phyloP scores from a whole-genome alignment of 2,329 filamentous ascomycete genomes.

The Leptographium wingfieldii region DNA sequence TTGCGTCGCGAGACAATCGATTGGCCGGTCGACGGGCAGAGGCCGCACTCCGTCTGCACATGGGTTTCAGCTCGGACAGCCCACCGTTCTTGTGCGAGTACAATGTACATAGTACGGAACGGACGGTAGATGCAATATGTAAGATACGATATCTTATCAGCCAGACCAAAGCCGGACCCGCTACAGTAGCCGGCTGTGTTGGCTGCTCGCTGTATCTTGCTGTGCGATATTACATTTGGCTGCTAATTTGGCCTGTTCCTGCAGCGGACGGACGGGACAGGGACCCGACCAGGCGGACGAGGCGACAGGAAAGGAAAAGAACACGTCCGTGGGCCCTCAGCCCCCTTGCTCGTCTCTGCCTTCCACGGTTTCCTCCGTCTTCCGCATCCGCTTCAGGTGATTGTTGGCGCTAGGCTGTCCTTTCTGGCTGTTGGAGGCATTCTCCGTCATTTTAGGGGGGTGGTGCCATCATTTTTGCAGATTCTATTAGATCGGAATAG shows the following conservation, averaged over 20 bases:
- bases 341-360: not conserved
- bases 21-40: too few species aligned
- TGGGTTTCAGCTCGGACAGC: not conserved
- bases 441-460: not conserved
- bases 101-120: not conserved
- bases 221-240: not conserved
- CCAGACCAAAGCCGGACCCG: not conserved
- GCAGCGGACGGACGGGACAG: not conserved
- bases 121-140: too few species aligned
- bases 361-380: not conserved
- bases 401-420: not conserved
- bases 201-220: not conserved
- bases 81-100: not conserved
- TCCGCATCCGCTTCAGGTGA: not conserved
- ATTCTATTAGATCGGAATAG: not conserved
- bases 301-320: not conserved
- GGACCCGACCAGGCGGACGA: not conserved
- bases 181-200: too few species aligned
- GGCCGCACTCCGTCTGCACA: too few species aligned
- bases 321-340: not conserved
- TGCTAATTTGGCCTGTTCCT: not conserved
- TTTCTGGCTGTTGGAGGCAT: not conserved
- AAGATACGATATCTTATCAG: not conserved
- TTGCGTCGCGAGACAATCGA: too few species aligned
- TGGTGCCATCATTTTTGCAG: not conserved